phyloP scores from a whole-genome alignment of 495 filamentous ascomycete genomes.

The Beverwykella pulmonaria region DNA sequence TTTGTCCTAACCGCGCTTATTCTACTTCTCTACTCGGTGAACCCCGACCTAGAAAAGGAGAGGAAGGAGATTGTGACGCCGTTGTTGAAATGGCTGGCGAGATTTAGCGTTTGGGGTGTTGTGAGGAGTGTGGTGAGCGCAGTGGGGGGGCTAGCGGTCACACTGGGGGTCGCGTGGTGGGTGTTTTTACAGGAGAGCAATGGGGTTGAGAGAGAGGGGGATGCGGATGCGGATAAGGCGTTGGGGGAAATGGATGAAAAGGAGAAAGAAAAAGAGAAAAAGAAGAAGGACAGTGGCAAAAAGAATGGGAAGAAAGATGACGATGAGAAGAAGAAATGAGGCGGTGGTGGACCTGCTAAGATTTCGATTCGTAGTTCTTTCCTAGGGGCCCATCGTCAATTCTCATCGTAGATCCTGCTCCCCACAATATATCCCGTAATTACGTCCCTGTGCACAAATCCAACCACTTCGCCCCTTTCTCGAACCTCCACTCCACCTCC shows the following conservation, averaged over 20 bases:
- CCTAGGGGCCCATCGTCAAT: too few relatives aligned
- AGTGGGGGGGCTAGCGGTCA: neutral
- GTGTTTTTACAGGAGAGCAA: slow-evolving; percentile 1
- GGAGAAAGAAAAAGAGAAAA: neutral
- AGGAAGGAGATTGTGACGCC: slow-evolving; percentile 38
- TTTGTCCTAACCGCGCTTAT: slow-evolving; percentile 34
- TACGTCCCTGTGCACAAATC: too few relatives aligned
- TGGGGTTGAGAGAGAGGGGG: neutral
- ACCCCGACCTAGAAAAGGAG: slow-evolving; percentile 40
- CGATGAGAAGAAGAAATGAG: slow-evolving; percentile 3
- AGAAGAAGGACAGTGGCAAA: slow-evolving; percentile 5
- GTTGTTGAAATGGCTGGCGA: slow-evolving; percentile 30
- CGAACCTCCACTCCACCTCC: too few relatives aligned
- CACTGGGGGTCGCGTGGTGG: neutral
- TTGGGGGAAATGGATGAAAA: slow-evolving; percentile 6
- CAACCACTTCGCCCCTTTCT: too few relatives aligned
- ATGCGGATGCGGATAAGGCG: neutral
- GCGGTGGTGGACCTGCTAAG: too few relatives aligned
- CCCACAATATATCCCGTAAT: too few relatives aligned
- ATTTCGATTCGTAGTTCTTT: too few relatives aligned
- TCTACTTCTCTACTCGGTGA: slow-evolving; percentile 36
- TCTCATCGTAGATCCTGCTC: too few relatives aligned
- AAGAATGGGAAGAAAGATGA: slow-evolving; percentile 7
- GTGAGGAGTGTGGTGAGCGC: neutral
- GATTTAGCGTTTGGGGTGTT: neutral